A percentile compares a stretch with the other conserved stretches of the same genome.
Conservation (phyloP, 371 early-diverging fungal species). For the Cokeromyces recurvatus region DNA sequence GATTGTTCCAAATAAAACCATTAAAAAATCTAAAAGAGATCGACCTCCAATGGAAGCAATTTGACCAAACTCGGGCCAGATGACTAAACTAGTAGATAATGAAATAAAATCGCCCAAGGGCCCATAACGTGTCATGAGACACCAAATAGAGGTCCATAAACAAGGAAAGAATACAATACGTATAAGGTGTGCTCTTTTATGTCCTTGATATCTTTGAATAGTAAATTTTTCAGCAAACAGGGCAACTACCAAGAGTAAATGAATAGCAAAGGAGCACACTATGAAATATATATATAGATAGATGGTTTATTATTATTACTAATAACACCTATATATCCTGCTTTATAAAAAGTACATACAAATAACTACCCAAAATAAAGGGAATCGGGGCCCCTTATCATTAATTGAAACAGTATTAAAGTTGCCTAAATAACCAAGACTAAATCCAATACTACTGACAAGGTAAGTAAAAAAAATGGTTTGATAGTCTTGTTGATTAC, state of each 20-base stretch:
- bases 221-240: slow-evolving; percentile 3
- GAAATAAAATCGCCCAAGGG: slow-evolving; percentile 25
- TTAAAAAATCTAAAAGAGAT: slow-evolving; percentile 25
- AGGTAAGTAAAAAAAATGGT: slow-evolving; percentile 12
- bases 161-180: slow-evolving; percentile 18
- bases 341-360: slow-evolving; percentile 3
- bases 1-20: slow-evolving; percentile 23
- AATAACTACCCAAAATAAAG: slow-evolving; percentile 4
- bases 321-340: neutral
- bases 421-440: slow-evolving; percentile 16
- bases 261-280: too few species aligned
- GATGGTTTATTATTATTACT: neutral
- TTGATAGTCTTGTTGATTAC: slow-evolving; percentile 3
- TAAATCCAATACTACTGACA: slow-evolving; percentile 6
- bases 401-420: neutral
- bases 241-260: neutral
- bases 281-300: neutral
- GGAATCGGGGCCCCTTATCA: slow-evolving; percentile 6
- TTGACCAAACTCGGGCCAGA: slow-evolving; percentile 30
- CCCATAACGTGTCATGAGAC: slow-evolving; percentile 7
- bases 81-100: slow-evolving; percentile 11
- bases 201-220: neutral
- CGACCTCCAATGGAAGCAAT: slow-evolving; percentile 24
- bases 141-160: slow-evolving; percentile 27
- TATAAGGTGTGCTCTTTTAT: neutral